phyloP scores from a whole-genome alignment of 2,329 filamentous ascomycete genomes.

The Beauveria australis region DNA sequence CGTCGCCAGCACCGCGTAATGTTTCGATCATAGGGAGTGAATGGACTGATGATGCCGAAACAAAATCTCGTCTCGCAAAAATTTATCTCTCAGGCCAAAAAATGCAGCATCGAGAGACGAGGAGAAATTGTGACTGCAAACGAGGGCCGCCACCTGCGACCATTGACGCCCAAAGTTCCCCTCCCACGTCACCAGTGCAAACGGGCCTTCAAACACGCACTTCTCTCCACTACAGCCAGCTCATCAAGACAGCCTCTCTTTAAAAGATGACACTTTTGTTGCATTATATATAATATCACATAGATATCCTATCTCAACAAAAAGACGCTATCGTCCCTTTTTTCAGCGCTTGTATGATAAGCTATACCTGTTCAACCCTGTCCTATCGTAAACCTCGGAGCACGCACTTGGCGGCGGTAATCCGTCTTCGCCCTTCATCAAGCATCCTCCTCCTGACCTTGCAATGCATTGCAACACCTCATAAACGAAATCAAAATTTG shows the following conservation, averaged over 20 bases:
- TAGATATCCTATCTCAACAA: not conserved
- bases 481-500: not conserved
- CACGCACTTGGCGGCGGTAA: not conserved
- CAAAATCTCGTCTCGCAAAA: no score
- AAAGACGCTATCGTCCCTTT: not conserved
- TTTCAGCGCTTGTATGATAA: not conserved
- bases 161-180: not conserved
- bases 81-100: no score
- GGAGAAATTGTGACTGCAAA: not conserved
- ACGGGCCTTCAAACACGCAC: not conserved
- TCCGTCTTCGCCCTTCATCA: not conserved
- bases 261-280: not conserved
- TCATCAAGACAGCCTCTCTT: not conserved
- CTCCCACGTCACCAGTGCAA: not conserved
- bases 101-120: no score
- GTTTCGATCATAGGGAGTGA: not conserved
- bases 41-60: not conserved
- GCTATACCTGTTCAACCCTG: not conserved
- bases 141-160: not conserved
- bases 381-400: not conserved
- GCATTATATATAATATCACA: not conserved
- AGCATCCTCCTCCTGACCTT: not conserved
- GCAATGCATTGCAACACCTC: not conserved
- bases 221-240: not conserved
- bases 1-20: not conserved